Percentiles rank a stretch among this genome's conserved stretches.
Evolutionary conservation across 2,329 filamentous ascomycete genomes (phyloP).

Genomic region (Fusarium kyushuense): DNA sequence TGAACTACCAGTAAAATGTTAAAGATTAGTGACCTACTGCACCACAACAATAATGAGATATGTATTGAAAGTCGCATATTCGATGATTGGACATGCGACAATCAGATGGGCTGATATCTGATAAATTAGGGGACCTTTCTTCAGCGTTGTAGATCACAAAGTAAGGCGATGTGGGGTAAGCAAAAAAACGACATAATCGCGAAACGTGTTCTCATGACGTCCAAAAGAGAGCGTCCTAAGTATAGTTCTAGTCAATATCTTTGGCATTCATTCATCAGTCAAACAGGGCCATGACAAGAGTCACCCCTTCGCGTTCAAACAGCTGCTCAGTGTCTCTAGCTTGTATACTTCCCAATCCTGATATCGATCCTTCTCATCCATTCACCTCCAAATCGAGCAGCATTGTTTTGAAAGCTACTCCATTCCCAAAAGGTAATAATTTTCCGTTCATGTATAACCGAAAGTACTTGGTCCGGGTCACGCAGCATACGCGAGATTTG

Average conservation of each 20-base stretch:
- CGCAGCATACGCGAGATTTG: conserved; percentile 37
- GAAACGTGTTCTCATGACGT: conserved; percentile 48
- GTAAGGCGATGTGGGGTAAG: conserved; percentile 31
- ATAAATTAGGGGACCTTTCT: conserved; percentile 1
- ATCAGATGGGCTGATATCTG: background rate
- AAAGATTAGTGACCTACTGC: conserved; percentile 1
- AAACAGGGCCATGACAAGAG: conserved; percentile 41
- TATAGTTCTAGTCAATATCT: conserved; percentile 41
- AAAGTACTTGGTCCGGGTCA: conserved; percentile 43
- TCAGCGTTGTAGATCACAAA: conserved; percentile 17
- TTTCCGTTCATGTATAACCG: conserved; percentile 35
- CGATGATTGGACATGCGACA: conserved; percentile 22
- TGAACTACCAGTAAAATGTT: conserved; percentile 35
- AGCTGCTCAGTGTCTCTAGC: conserved; percentile 18
- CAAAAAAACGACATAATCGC: conserved; percentile 28
- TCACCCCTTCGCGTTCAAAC: conserved; percentile 25
- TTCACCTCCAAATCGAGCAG: conserved; percentile 19
- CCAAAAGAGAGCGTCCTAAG: conserved; percentile 46
- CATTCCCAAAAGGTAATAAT: conserved; percentile 27
- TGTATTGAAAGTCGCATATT: background rate
- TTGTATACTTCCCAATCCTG: conserved; percentile 12
- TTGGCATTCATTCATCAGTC: conserved; percentile 42
- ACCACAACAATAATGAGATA: background rate
- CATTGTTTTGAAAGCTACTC: conserved; percentile 23
- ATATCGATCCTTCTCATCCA: conserved; percentile 31